A percentile compares a stretch with the other conserved stretches of the same genome.
phyloP scores from a whole-genome alignment of 176 grass and related monocot species.

The Juncus effusus region DNA sequence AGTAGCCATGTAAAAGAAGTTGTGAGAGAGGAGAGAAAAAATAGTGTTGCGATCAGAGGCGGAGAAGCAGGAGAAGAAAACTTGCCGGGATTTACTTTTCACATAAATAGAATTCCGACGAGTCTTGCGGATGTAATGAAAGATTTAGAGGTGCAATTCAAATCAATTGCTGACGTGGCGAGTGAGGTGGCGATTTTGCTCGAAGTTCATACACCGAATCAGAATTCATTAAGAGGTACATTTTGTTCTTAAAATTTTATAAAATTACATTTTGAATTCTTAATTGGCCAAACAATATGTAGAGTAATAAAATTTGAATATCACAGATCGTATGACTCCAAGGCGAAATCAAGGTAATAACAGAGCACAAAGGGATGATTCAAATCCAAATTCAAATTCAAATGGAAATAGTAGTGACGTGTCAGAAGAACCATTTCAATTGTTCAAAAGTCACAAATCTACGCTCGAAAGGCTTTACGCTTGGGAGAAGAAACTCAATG shows the following conservation, averaged over 20 bases:
- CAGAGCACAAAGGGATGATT: slow-evolving; percentile 1
- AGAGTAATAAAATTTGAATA: background rate
- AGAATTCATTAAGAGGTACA: slow-evolving; percentile 29
- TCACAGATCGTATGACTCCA: background rate
- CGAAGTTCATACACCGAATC: slow-evolving; percentile 36
- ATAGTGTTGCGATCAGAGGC: slow-evolving; percentile 28
- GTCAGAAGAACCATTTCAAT: slow-evolving; percentile 52
- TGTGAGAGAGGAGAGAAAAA: slow-evolving; percentile 36
- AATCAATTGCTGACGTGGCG: slow-evolving; percentile 39
- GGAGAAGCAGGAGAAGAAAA: slow-evolving; percentile 39
- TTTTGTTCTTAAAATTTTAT: background rate
- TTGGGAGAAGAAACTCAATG: slow-evolving; percentile 89
- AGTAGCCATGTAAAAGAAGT: background rate
- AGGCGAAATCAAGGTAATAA: slow-evolving; percentile 3
- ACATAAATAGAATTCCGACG: slow-evolving; percentile 45
- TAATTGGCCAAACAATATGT: background rate
- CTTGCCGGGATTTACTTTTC: slow-evolving; percentile 61
- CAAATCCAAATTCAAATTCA: slow-evolving; percentile 4
- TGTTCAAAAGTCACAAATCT: slow-evolving; percentile 78
- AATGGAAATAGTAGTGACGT: slow-evolving; percentile 30
- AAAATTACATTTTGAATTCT: too few relatives aligned
- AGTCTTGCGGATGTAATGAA: slow-evolving; percentile 73
- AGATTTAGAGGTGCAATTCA: slow-evolving; percentile 55
- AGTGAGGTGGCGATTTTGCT: slow-evolving; percentile 52
- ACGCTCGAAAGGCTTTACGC: slow-evolving; percentile 74